These are phyloP conservation scores for Falciphora oryzae DNA, from an alignment of 2,329 filamentous ascomycete species.

Conservation along the genomic window DNA sequence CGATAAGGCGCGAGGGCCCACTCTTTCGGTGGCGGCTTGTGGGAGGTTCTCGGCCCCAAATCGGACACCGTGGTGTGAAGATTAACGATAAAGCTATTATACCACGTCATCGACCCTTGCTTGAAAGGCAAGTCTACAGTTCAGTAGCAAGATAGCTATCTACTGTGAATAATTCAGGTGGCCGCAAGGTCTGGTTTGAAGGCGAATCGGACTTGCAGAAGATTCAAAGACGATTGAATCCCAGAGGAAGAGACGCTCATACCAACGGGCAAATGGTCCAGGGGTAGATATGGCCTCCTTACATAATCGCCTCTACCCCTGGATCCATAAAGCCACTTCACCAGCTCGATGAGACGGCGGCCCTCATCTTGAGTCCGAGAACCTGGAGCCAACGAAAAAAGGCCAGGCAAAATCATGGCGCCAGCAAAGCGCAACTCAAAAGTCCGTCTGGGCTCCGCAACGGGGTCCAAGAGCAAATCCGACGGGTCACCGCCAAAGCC, in stretches of 20 bases:
- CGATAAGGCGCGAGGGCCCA: background rate
- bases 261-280: too few species aligned
- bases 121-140: too few species aligned
- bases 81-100: too few species aligned
- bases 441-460: constrained; percentile 19
- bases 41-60: too few species aligned
- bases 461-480: constrained; percentile 24
- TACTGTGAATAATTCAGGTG: too few species aligned
- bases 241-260: too few species aligned
- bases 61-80: too few species aligned
- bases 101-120: too few species aligned
- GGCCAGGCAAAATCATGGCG: constrained; percentile 3
- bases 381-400: background rate
- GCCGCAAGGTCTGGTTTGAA: too few species aligned
- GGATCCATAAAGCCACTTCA: background rate
- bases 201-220: too few species aligned
- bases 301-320: background rate
- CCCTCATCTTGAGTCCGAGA: background rate
- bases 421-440: constrained; percentile 11
- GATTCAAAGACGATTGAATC: too few species aligned
- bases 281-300: background rate
- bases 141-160: too few species aligned
- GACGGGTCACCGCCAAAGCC: constrained; percentile 46
- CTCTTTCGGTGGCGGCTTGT: background rate
- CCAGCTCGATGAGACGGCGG: background rate